Conservation (phyloP, 805 yeast species). For the Hanseniaspora vineae region DNA sequence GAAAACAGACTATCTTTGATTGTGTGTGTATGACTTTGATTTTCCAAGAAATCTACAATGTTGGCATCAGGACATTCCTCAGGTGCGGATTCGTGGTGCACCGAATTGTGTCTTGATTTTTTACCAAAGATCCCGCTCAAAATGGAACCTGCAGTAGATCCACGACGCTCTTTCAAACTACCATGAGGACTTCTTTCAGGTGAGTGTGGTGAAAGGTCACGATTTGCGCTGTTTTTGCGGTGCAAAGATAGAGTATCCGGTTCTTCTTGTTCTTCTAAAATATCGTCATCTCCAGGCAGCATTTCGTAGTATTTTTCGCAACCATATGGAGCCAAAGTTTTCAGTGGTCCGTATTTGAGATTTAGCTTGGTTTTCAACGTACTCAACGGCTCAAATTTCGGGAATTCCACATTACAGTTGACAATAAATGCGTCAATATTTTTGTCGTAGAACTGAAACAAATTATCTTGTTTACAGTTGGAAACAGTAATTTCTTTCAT, state of each 20-base stretch:
- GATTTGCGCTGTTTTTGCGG: background rate
- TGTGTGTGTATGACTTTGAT: background rate
- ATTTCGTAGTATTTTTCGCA: slow-evolving; percentile 14
- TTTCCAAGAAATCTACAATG: slow-evolving; percentile 1
- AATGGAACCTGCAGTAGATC: background rate
- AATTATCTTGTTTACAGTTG: slow-evolving; percentile 44
- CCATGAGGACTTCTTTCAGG: too few species aligned
- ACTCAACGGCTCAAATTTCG: slow-evolving; percentile 13
- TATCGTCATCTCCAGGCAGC: background rate
- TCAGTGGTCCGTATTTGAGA: background rate
- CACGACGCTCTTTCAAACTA: background rate
- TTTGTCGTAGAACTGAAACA: slow-evolving; percentile 38
- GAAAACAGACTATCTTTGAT: slow-evolving; percentile 1
- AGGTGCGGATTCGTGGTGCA: background rate
- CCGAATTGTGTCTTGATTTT: background rate
- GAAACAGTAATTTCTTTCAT: slow-evolving; percentile 46
- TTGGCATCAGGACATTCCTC: background rate
- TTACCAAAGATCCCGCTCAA: background rate
- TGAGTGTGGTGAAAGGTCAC: too few species aligned
- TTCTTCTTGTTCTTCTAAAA: background rate
- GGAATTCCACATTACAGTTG: slow-evolving; percentile 17
- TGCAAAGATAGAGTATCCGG: background rate
- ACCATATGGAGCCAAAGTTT: slow-evolving; percentile 20
- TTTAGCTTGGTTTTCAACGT: slow-evolving; percentile 1
- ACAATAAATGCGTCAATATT: slow-evolving; percentile 17